Evolutionary conservation across 176 grass and related monocot genomes (phyloP).

Genomic region (Eragrostis nindensis): DNA sequence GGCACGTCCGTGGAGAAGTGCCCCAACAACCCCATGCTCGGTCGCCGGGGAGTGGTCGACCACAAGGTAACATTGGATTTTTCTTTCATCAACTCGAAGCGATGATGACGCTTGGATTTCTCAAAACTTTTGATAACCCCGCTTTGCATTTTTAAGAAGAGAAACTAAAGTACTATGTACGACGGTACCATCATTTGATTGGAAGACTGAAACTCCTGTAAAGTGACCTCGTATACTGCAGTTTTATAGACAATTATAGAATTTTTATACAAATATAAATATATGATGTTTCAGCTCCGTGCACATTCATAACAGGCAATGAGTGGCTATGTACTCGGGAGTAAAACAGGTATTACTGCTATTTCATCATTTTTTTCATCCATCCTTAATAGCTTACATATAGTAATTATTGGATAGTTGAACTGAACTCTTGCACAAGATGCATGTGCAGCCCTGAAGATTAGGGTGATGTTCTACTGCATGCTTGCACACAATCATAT

Average conservation of each 20-base stretch:
- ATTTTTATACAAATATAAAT: too few species aligned
- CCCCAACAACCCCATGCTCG: constrained; percentile 77
- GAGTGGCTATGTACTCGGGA: too few species aligned
- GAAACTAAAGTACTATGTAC: neutral
- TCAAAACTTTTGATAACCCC: too few species aligned
- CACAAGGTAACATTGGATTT: constrained; percentile 44
- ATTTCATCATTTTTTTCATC: neutral
- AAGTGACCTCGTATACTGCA: neutral
- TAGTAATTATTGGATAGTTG: too few species aligned
- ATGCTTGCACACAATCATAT: too few species aligned
- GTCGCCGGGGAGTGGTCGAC: constrained; percentile 55
- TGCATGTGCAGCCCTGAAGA: too few species aligned
- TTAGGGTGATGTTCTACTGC: too few species aligned
- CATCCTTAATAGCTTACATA: too few species aligned
- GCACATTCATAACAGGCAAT: too few species aligned
- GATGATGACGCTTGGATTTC: neutral
- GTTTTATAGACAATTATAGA: too few species aligned
- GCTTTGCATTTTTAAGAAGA: neutral
- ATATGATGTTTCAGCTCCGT: too few species aligned
- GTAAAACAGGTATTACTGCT: constrained; percentile 52
- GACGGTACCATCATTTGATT: neutral
- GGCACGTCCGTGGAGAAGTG: constrained; percentile 72
- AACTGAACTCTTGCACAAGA: too few species aligned
- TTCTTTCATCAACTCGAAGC: neutral
- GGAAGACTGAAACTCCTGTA: neutral